These are phyloP conservation scores for Cicer yamashitae DNA, from an alignment of 306 rosid genomes.

Conservation along the genomic window DNA sequence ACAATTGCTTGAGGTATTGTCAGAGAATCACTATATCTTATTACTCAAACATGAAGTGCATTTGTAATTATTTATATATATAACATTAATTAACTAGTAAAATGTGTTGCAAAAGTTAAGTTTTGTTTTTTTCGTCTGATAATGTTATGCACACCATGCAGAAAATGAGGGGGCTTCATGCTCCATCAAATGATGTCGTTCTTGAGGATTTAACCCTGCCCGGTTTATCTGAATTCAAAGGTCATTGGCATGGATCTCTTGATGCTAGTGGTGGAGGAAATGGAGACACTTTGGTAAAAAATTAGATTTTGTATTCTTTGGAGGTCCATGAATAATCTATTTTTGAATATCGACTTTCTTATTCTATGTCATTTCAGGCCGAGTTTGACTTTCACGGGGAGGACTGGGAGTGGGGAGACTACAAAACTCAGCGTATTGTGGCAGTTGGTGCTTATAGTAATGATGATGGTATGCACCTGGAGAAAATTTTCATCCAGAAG, in stretches of 20 bases:
- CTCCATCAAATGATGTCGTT: slow-evolving; percentile 74
- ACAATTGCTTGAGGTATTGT: slow-evolving; percentile 81
- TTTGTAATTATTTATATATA: slow-evolving; percentile 21
- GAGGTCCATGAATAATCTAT: slow-evolving; percentile 40
- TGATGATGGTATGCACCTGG: slow-evolving; percentile 84
- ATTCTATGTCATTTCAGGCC: slow-evolving; percentile 63
- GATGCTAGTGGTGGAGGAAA: slow-evolving; percentile 99
- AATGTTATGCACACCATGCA: slow-evolving; percentile 46
- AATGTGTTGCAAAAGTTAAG: slow-evolving; percentile 13
- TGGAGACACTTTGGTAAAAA: slow-evolving; percentile 86
- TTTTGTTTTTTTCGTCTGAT: slow-evolving; percentile 15
- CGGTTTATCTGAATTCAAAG: slow-evolving; percentile 88
- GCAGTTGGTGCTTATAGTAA: slow-evolving; percentile 92
- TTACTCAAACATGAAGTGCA: slow-evolving; percentile 33
- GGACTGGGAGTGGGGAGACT: slow-evolving; percentile 99
- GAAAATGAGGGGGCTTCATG: slow-evolving; percentile 74
- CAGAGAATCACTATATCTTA: background rate
- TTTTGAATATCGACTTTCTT: slow-evolving; percentile 44
- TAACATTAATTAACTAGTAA: slow-evolving; percentile 34
- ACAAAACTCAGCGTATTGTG: slow-evolving; percentile 85
- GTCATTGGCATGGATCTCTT: slow-evolving; percentile 93
- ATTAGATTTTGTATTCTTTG: slow-evolving; percentile 33
- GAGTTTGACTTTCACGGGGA: slow-evolving; percentile 93
- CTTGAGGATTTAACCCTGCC: slow-evolving; percentile 86
- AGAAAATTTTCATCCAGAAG: slow-evolving; percentile 81